Evolutionary conservation across 768 basidiomycete genomes (phyloP).

Genomic region (Filobasidium wieringae): DNA sequence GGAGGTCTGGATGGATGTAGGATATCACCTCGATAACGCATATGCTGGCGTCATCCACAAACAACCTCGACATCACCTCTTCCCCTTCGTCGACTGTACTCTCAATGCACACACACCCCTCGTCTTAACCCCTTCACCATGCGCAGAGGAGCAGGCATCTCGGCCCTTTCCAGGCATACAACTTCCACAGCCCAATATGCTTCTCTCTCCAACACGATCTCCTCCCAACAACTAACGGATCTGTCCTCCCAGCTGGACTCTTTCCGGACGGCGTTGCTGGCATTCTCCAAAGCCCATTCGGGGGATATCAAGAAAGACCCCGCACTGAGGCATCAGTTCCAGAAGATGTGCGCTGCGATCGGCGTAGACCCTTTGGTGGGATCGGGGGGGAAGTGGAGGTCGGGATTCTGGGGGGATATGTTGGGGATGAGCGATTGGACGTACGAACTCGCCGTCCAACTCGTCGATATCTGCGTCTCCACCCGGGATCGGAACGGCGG

Average conservation of each 20-base stretch:
- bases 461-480: conserved; percentile 50
- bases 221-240: conserved; percentile 60
- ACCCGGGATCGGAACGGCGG: conserved; percentile 61
- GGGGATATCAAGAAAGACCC: conserved; percentile 73
- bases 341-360: conserved; percentile 88
- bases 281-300: conserved; percentile 73
- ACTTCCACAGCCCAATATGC: conserved; percentile 70
- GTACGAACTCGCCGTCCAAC: conserved; percentile 87
- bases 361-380: conserved; percentile 90
- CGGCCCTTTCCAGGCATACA: conserved; percentile 79
- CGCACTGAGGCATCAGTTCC: conserved; percentile 78
- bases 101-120: too few species aligned
- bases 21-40: too few species aligned
- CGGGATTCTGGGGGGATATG: conserved; percentile 81
- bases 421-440: conserved; percentile 77
- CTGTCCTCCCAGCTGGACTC: conserved; percentile 70
- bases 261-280: conserved; percentile 65
- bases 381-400: conserved; percentile 45
- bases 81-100: conserved; percentile 1
- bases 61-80: neutral
- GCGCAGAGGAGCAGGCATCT: conserved; percentile 65
- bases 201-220: conserved; percentile 65
- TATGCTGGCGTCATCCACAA: too few species aligned
- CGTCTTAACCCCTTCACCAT: conserved; percentile 19
- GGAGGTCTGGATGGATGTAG: too few species aligned